Percentiles rank a stretch among this genome's conserved stretches.
phyloP scores from a whole-genome alignment of 202 grass and related monocot genomes.

The Bolboschoenoplectus hybrid region DNA sequence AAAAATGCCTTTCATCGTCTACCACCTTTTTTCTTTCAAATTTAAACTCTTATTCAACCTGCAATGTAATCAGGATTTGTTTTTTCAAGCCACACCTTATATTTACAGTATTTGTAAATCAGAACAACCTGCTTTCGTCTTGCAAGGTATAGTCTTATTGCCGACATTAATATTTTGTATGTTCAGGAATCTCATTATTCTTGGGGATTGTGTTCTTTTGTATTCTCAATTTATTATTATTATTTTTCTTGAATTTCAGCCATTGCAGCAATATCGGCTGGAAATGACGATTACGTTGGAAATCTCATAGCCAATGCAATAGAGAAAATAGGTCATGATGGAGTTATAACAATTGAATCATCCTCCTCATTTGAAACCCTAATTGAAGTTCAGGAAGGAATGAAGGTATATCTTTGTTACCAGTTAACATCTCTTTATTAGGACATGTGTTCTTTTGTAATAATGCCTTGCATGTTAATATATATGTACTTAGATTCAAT shows the following conservation, averaged over 20 bases:
- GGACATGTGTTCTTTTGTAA: background rate
- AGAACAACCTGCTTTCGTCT: background rate
- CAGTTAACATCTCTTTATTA: background rate
- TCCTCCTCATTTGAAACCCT: slow-evolving; percentile 89
- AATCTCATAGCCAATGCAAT: slow-evolving; percentile 84
- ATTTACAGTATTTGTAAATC: slow-evolving; percentile 1
- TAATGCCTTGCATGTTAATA: background rate
- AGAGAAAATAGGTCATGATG: slow-evolving; percentile 91
- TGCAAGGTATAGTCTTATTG: slow-evolving; percentile 7
- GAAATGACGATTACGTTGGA: slow-evolving; percentile 89
- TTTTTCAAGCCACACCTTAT: background rate
- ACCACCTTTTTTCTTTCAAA: background rate
- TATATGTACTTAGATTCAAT: slow-evolving; percentile 8
- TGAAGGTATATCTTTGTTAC: slow-evolving; percentile 73
- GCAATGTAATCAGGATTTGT: background rate
- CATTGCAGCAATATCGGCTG: slow-evolving; percentile 83
- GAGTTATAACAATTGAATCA: slow-evolving; percentile 93
- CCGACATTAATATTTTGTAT: background rate
- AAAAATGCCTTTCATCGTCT: slow-evolving; percentile 3
- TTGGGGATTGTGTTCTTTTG: background rate
- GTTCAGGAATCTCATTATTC: slow-evolving; percentile 2
- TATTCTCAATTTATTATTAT: background rate
- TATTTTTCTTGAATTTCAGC: slow-evolving; percentile 56
- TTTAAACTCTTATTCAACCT: background rate
- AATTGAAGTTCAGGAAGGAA: slow-evolving; percentile 92